These are phyloP conservation scores for Lactarius indigo DNA, from an alignment of 768 basidiomycete species.

Conservation along the genomic window DNA sequence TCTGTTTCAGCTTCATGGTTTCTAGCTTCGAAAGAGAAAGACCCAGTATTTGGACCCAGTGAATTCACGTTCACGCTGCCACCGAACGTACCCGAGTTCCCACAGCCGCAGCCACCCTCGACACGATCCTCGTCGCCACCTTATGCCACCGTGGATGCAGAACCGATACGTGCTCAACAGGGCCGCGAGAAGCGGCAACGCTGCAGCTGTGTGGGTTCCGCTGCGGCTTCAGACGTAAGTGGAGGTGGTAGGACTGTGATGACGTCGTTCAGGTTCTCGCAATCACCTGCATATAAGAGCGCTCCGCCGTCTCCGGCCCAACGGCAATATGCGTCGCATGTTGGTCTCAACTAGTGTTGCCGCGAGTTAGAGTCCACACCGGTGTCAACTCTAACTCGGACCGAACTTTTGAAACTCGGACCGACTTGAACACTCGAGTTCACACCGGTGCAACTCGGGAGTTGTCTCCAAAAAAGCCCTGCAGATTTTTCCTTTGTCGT, in stretches of 20 bases:
- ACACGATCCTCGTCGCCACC: constrained; percentile 37
- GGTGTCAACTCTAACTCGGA: too few relatives aligned
- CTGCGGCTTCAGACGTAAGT: constrained; percentile 45
- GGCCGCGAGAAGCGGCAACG: constrained; percentile 80
- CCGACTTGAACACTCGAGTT: too few relatives aligned
- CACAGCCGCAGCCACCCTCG: constrained; percentile 32
- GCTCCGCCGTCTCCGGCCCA: constrained; percentile 38
- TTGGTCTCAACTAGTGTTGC: too few relatives aligned
- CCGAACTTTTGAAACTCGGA: too few relatives aligned
- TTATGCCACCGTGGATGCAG: constrained; percentile 3
- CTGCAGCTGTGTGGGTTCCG: constrained; percentile 41
- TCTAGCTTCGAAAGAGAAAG: too few relatives aligned
- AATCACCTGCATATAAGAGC: constrained; percentile 48
- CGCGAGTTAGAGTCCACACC: too few relatives aligned
- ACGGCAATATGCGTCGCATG: too few relatives aligned
- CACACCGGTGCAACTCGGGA: too few relatives aligned
- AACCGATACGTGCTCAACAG: constrained; percentile 45
- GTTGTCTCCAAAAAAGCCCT: too few relatives aligned
- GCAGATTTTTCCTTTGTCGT: too few relatives aligned
- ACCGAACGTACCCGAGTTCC: constrained; percentile 58
- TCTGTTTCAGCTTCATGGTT: constrained; percentile 1
- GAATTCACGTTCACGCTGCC: constrained; percentile 78
- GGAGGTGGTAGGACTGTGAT: constrained; percentile 47
- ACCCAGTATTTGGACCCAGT: constrained; percentile 56
- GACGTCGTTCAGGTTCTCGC: constrained; percentile 75